Evolutionary conservation across 257 asterid species (phyloP), one percentile per base, ranked within the genome.

Genomic region (Marsdenia floribunda): DNA sequence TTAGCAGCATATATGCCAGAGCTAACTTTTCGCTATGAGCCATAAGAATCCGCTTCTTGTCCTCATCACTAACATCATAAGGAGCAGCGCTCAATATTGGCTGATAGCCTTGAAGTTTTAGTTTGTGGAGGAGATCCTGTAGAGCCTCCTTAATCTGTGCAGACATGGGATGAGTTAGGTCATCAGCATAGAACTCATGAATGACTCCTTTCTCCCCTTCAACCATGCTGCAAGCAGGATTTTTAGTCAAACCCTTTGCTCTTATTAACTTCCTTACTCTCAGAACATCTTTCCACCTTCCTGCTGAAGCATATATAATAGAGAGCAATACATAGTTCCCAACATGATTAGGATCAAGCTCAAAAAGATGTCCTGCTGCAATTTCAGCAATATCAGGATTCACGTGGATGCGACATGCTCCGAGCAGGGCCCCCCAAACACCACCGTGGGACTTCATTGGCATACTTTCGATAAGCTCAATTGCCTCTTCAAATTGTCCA

Each of bases 371-470:
- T 21, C 38, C 60, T 0, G 97, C 93, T 24, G 96, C 95, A 57
- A 87, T 80, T 79, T 91, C 93, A n/a, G 96, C 98, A 75, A 93
- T 63, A 68, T 87, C 88, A 12, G 90, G 81, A 70, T 91, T 85
- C 33, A 76, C 80, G 64, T 90, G 81, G 12, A 78, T 75, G 14
- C 96, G 89, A 70, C 94, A 86, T 24, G 94, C 87, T 66, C 90
- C 97, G 4, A 93, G 90, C 64, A 93, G 85, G 79, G 97, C 96
- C 44, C 98, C 97, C 98, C 98, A 91, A 8, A 90, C 76, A 47
- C 92, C 83, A 1, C 91, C 93, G 75, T 80, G 80, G 68, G 98
- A 86, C 70, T 86, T 86, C 76, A 86, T 77, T 6, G 95, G 92
- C 98, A 91, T 88, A 8, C 74, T 77, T 78, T 58, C 72, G 26